Percentiles rank a stretch among this genome's conserved stretches.
These are phyloP conservation scores for Acanthamoeba divionensis DNA, from an alignment of 208 protist species.

Conservation along the genomic window DNA sequence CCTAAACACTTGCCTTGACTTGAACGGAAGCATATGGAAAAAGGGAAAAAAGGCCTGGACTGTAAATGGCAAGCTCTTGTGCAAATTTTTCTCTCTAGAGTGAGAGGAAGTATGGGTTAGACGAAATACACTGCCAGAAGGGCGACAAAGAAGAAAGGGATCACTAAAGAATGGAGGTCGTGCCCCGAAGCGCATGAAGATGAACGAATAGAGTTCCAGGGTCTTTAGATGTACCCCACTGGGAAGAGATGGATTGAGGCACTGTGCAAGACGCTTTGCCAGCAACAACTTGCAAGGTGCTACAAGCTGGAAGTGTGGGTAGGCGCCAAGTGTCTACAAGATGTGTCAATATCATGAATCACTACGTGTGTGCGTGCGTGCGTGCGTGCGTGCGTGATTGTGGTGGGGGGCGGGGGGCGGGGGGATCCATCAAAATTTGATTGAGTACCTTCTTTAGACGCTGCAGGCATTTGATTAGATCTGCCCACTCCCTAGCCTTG, in stretches of 20 bases:
- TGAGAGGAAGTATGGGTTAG: neutral
- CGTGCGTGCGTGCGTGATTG: neutral
- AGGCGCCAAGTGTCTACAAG: neutral
- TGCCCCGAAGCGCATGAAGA: constrained; percentile 70
- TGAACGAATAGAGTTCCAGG: constrained; percentile 70
- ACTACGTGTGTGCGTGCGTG: neutral
- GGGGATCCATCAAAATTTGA: neutral
- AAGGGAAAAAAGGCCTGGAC: constrained; percentile 70
- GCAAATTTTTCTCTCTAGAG: constrained; percentile 60
- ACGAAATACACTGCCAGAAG: neutral
- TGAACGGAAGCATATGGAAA: constrained; percentile 66
- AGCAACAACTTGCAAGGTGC: constrained; percentile 69
- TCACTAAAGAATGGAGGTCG: neutral
- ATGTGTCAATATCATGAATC: neutral
- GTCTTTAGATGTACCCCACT: constrained; percentile 73
- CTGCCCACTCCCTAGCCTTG: constrained; percentile 71
- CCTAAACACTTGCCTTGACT: constrained; percentile 64
- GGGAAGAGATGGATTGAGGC: constrained; percentile 72
- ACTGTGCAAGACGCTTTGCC: constrained; percentile 73
- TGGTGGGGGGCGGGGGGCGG: too few species aligned
- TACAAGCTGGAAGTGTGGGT: neutral
- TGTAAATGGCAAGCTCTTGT: constrained; percentile 70
- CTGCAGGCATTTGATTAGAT: constrained; percentile 71
- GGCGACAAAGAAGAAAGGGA: neutral
- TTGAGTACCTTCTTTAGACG: constrained; percentile 58